A percentile compares a stretch with the other conserved stretches of the same genome.
Evolutionary conservation across 768 basidiomycete genomes (phyloP).

Genomic region (Coprinopsis sp.): DNA sequence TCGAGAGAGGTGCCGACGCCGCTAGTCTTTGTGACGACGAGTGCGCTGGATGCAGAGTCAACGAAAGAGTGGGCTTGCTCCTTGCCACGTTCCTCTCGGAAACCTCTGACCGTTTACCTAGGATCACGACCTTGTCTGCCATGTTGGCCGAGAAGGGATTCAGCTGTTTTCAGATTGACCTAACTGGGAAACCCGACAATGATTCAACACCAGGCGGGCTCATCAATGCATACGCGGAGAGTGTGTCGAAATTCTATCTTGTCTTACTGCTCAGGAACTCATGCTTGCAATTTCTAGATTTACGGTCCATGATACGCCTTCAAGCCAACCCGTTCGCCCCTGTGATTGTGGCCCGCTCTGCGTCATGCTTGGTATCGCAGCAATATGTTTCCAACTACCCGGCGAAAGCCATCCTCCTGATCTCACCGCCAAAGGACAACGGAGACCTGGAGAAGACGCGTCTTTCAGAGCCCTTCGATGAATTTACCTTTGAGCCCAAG

Average conservation of each 20-base stretch:
- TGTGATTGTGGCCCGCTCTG: constrained; percentile 46
- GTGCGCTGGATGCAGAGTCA: constrained; percentile 39
- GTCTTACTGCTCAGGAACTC: no score
- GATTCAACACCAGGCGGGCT: constrained; percentile 23
- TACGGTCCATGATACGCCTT: constrained; percentile 37
- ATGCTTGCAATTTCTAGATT: constrained; percentile 27
- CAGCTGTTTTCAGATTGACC: constrained; percentile 41
- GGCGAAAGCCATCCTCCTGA: constrained; percentile 56
- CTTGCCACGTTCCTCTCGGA: constrained; percentile 2
- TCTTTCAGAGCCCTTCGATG: constrained; percentile 35
- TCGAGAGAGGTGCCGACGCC: constrained; percentile 49
- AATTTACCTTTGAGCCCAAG: constrained; percentile 58
- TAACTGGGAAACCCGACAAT: constrained; percentile 18
- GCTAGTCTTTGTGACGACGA: constrained; percentile 47
- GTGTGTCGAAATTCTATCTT: constrained; percentile 22
- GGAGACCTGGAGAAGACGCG: constrained; percentile 22
- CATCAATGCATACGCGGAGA: constrained; percentile 37
- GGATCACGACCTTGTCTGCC: constrained; percentile 31
- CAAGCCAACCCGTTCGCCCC: constrained; percentile 52
- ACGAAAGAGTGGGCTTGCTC: constrained; percentile 28
- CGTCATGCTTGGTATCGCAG: constrained; percentile 55
- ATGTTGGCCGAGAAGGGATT: constrained; percentile 46
- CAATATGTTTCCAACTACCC: constrained; percentile 67
- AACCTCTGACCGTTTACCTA: constrained; percentile 13
- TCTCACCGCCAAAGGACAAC: constrained; percentile 49